Evolutionary conservation across 345 rosid species (phyloP).

Genomic region (Lepidium didymum): DNA sequence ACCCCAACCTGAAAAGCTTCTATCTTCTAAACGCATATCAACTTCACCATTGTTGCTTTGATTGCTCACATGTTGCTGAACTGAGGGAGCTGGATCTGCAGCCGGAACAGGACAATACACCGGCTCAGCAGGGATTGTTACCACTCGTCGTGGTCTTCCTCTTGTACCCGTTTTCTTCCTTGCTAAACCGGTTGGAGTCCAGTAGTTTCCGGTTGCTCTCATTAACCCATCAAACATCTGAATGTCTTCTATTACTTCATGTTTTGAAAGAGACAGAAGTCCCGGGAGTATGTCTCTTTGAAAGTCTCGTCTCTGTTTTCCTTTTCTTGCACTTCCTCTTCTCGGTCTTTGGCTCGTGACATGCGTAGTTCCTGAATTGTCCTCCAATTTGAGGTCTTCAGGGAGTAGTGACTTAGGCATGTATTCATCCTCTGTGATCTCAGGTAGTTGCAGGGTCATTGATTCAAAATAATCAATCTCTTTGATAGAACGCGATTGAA

Average conservation of each 20-base stretch:
- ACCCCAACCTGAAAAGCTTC: conserved; percentile 67
- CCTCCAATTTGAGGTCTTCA: conserved; percentile 33
- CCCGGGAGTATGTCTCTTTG: conserved; percentile 72
- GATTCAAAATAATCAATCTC: conserved; percentile 60
- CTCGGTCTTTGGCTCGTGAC: conserved; percentile 38
- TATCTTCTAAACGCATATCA: conserved; percentile 40
- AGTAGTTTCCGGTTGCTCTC: conserved; percentile 53
- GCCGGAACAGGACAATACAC: conserved; percentile 3
- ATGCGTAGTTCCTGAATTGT: not conserved
- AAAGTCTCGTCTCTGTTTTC: conserved; percentile 67
- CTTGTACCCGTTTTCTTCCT: conserved; percentile 37
- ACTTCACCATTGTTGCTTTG: conserved; percentile 20
- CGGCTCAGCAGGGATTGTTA: conserved; percentile 26
- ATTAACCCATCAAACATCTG: conserved; percentile 63
- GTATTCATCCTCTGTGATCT: conserved; percentile 38
- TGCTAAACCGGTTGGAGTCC: conserved; percentile 38
- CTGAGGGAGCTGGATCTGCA: conserved; percentile 5
- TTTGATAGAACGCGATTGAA: conserved; percentile 7
- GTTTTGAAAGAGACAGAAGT: conserved; percentile 49
- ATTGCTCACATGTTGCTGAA: conserved; percentile 24
- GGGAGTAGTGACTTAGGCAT: conserved; percentile 33
- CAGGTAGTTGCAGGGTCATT: conserved; percentile 55
- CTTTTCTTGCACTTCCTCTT: conserved; percentile 63
- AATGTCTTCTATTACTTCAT: conserved; percentile 67
- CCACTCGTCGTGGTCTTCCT: conserved; percentile 42